Conservation (phyloP, 306 rosid genomes). For the Pyrus communis region DNA sequence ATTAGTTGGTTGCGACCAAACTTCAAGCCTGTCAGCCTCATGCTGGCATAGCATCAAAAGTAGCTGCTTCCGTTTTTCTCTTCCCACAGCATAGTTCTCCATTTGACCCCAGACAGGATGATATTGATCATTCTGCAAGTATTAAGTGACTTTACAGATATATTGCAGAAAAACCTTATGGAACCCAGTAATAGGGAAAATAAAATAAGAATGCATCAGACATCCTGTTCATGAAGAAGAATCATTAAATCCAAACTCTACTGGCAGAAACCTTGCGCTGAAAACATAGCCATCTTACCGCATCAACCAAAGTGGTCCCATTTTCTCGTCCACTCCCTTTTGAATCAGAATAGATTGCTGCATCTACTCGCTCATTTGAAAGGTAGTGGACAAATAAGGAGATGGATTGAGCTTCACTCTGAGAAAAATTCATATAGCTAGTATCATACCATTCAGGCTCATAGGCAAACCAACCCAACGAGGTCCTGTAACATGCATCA, state of each 20-base stretch:
- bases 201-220: background rate
- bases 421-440: conserved; percentile 62
- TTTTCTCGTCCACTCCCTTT: conserved; percentile 76
- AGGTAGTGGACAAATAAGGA: conserved; percentile 77
- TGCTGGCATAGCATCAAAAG: conserved; percentile 89
- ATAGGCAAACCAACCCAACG: conserved; percentile 90
- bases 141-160: conserved; percentile 17
- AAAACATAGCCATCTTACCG: conserved; percentile 44
- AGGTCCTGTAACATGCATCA: conserved; percentile 54
- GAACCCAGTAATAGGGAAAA: background rate
- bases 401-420: conserved; percentile 92
- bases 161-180: conserved; percentile 11
- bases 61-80: conserved; percentile 81
- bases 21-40: conserved; percentile 97
- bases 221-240: background rate
- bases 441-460: conserved; percentile 86
- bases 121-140: conserved; percentile 52
- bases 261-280: conserved; percentile 1
- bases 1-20: conserved; percentile 95
- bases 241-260: conserved; percentile 1
- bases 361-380: conserved; percentile 60
- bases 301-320: conserved; percentile 49
- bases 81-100: conserved; percentile 73
- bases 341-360: conserved; percentile 42
- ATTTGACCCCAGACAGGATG: conserved; percentile 99